phyloP scores from a whole-genome alignment of 2,329 filamentous ascomycete genomes.

The Phaeosphaeria sp. region DNA sequence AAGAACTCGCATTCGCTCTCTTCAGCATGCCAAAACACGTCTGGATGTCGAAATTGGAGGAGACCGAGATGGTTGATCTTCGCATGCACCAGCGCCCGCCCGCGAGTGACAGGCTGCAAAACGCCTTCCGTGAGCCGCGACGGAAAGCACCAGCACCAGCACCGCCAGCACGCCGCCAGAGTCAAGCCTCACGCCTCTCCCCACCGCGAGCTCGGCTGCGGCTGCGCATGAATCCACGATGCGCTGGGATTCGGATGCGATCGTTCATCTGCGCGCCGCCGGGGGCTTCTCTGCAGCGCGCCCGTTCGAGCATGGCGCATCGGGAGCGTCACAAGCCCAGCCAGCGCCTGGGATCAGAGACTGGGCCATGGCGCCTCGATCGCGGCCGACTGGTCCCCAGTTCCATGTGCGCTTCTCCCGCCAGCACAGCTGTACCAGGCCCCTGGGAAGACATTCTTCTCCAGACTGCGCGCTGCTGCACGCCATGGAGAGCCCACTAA shows the following conservation, averaged over 20 bases:
- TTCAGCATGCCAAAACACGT: not conserved
- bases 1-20: not conserved
- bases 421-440: slow-evolving; percentile 35
- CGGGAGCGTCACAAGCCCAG: not conserved
- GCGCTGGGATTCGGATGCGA: not conserved
- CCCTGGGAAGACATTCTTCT: slow-evolving; percentile 24
- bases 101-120: slow-evolving; percentile 13
- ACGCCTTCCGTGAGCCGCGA: slow-evolving; percentile 30
- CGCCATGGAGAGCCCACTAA: not conserved
- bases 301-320: not conserved
- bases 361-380: too few relatives aligned
- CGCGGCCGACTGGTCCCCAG: slow-evolving; percentile 21
- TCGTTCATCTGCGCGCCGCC: not conserved
- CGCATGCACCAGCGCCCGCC: not conserved
- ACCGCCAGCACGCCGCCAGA: slow-evolving; percentile 26
- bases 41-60: not conserved
- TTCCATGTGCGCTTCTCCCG: slow-evolving; percentile 27
- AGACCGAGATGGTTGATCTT: not conserved
- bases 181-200: too few relatives aligned
- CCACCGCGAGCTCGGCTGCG: slow-evolving; percentile 4
- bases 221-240: not conserved
- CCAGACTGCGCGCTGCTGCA: not conserved
- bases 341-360: not conserved
- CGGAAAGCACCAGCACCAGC: slow-evolving; percentile 17
- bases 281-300: not conserved